Conservation (phyloP, 805 yeast genomes). For the Candida gorgasii region DNA sequence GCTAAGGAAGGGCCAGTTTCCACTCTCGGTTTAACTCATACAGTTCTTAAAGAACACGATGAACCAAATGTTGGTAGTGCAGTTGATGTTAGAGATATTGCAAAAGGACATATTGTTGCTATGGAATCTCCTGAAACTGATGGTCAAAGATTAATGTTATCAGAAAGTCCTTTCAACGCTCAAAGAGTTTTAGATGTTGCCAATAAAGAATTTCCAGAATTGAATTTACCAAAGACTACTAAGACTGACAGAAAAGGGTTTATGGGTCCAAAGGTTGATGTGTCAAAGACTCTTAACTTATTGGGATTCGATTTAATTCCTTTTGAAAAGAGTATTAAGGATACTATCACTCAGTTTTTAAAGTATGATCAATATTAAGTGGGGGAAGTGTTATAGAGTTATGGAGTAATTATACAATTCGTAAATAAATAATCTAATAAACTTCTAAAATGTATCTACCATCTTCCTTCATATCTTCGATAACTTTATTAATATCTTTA, state of each 20-base stretch:
- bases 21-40: conserved; percentile 27
- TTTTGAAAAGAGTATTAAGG: conserved; percentile 39
- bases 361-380: too few relatives aligned
- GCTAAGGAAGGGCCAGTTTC: too few relatives aligned
- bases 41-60: conserved; percentile 24
- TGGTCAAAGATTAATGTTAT: too few relatives aligned
- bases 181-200: conserved; percentile 26
- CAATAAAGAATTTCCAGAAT: conserved; percentile 24
- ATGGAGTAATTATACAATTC: background rate
- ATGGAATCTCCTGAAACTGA: too few relatives aligned
- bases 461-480: conserved; percentile 90
- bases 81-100: conserved; percentile 64
- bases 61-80: conserved; percentile 16
- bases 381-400: too few relatives aligned
- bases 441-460: conserved; percentile 94
- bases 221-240: conserved; percentile 24
- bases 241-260: too few relatives aligned
- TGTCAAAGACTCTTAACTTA: conserved; percentile 1
- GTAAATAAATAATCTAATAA: conserved; percentile 47
- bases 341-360: conserved; percentile 32
- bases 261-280: too few relatives aligned
- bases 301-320: conserved; percentile 23
- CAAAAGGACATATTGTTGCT: conserved; percentile 55
- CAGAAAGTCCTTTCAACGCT: conserved; percentile 8
- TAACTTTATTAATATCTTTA: conserved; percentile 73